Percentiles rank a stretch among this genome's conserved stretches.
phyloP scores from a whole-genome alignment of 1,139 yeast species.

The Pichia terricola region DNA sequence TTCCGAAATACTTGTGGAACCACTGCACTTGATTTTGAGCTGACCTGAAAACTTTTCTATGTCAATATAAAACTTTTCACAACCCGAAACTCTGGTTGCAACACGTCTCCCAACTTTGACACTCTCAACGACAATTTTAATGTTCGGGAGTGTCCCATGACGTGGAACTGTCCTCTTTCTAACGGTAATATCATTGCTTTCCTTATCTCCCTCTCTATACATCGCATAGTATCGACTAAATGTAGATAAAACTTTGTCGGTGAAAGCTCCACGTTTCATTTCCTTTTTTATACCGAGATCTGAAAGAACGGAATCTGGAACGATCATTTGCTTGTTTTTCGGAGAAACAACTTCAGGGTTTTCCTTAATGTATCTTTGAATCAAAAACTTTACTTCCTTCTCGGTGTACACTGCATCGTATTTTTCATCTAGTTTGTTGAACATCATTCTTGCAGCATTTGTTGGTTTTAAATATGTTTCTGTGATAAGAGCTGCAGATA shows the following conservation, averaged over 20 bases:
- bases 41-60: slow-evolving; percentile 59
- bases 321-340: slow-evolving; percentile 40
- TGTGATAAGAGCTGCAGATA: slow-evolving; percentile 12
- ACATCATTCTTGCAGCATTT: slow-evolving; percentile 38
- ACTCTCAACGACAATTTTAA: slow-evolving; percentile 58
- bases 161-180: slow-evolving; percentile 26
- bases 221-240: slow-evolving; percentile 38
- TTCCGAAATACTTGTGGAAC: slow-evolving; percentile 65
- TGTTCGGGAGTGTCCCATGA: slow-evolving; percentile 62
- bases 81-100: slow-evolving; percentile 61
- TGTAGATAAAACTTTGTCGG: slow-evolving; percentile 4
- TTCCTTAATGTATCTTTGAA: slow-evolving; percentile 46
- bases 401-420: slow-evolving; percentile 39
- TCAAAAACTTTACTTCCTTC: slow-evolving; percentile 41
- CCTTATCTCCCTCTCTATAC: slow-evolving; percentile 36
- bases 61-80: slow-evolving; percentile 60
- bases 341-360: slow-evolving; percentile 37
- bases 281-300: slow-evolving; percentile 17
- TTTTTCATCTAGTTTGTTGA: slow-evolving; percentile 34
- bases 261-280: slow-evolving; percentile 38
- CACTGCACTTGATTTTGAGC: slow-evolving; percentile 74
- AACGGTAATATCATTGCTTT: slow-evolving; percentile 9
- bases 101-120: slow-evolving; percentile 75
- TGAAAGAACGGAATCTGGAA: slow-evolving; percentile 41
- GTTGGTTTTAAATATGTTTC: slow-evolving; percentile 47